Percentiles rank a stretch among this genome's conserved stretches.
Conservation (phyloP, 2,329 filamentous ascomycete genomes). For the Phialocephala subalpina region DNA sequence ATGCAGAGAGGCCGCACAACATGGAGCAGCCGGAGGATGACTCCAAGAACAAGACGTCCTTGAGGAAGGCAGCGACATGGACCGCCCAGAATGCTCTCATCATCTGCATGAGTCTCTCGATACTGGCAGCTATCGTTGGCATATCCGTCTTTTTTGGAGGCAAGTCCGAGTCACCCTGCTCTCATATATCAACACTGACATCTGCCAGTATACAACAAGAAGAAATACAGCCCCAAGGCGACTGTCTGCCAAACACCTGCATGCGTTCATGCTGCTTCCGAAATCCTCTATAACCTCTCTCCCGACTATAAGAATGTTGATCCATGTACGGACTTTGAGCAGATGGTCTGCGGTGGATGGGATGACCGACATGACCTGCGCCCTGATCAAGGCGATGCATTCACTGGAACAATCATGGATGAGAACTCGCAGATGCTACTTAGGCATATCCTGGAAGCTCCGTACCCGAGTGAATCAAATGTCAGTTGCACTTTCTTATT, state of each 20-base stretch:
- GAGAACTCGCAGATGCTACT: slow-evolving; percentile 66
- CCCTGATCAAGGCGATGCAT: slow-evolving; percentile 67
- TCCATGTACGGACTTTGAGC: slow-evolving; percentile 74
- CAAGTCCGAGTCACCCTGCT: slow-evolving; percentile 21
- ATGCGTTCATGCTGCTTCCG: slow-evolving; percentile 69
- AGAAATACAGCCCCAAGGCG: slow-evolving; percentile 26
- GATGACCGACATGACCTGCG: slow-evolving; percentile 69
- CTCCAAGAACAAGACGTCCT: slow-evolving; percentile 5
- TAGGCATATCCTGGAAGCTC: slow-evolving; percentile 68
- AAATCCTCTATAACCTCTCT: slow-evolving; percentile 68
- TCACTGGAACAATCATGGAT: slow-evolving; percentile 66
- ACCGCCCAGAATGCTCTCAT: slow-evolving; percentile 35
- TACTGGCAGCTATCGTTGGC: slow-evolving; percentile 38
- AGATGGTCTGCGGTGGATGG: slow-evolving; percentile 74
- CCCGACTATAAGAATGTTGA: slow-evolving; percentile 69
- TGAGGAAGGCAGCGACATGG: slow-evolving; percentile 31
- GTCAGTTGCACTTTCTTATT: slow-evolving; percentile 35
- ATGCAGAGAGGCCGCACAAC: slow-evolving; percentile 18
- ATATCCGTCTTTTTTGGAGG: slow-evolving; percentile 38
- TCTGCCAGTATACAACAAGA: slow-evolving; percentile 25
- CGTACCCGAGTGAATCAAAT: slow-evolving; percentile 55
- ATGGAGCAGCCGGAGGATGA: background rate
- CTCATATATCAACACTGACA: slow-evolving; percentile 19
- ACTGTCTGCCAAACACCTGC: slow-evolving; percentile 62
- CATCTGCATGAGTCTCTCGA: slow-evolving; percentile 36